Percentiles rank a stretch among this genome's conserved stretches.
Conservation (phyloP, 176 grass and related monocot species). For the Lolium multiflorum region DNA sequence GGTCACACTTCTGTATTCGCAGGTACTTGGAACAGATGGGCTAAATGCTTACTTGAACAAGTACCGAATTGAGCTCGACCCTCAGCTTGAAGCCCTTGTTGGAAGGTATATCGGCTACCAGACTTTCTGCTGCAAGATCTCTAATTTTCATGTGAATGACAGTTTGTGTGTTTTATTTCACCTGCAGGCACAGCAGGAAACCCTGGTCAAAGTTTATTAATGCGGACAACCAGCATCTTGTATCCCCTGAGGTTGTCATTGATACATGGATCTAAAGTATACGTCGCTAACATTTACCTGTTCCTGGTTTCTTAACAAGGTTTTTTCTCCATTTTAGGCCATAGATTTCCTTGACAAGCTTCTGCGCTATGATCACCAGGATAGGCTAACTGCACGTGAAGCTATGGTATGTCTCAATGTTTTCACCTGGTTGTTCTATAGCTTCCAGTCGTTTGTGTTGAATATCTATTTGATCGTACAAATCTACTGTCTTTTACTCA, state of each 20-base stretch:
- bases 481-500: background rate
- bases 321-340: conserved; percentile 56
- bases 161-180: conserved; percentile 2
- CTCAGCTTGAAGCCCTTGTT: conserved; percentile 92
- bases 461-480: conserved; percentile 18
- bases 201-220: conserved; percentile 94
- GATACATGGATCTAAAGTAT: background rate
- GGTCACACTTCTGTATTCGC: background rate
- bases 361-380: conserved; percentile 96
- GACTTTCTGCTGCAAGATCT: conserved; percentile 11
- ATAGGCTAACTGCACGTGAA: conserved; percentile 91
- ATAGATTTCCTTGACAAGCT: conserved; percentile 98
- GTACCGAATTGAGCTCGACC: conserved; percentile 87
- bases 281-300: background rate
- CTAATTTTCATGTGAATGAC: conserved; percentile 16
- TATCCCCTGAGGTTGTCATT: conserved; percentile 79
- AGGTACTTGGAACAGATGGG: conserved; percentile 93
- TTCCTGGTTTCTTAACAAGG: conserved; percentile 27
- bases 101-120: conserved; percentile 68
- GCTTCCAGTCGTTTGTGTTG: background rate
- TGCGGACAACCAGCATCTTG: conserved; percentile 89
- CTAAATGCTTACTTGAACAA: conserved; percentile 95
- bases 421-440: background rate
- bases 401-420: conserved; percentile 75
- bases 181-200: conserved; percentile 88